These are phyloP conservation scores for Hymenoscyphus repandus DNA, from an alignment of 2,329 filamentous ascomycete genomes.

Conservation along the genomic window DNA sequence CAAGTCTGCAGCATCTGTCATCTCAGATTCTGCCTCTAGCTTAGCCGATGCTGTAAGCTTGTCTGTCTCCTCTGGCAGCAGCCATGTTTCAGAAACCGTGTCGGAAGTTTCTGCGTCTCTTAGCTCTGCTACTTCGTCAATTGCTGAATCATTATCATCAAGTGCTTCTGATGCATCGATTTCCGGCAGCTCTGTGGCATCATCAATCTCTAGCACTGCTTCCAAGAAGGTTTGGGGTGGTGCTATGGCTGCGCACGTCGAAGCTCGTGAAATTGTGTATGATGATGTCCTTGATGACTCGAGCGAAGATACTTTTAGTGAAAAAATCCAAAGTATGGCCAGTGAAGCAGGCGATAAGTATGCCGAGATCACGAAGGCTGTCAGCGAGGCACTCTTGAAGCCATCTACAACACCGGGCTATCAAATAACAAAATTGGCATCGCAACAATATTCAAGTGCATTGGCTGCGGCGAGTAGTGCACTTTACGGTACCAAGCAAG, in stretches of 20 bases:
- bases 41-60: constrained; percentile 22
- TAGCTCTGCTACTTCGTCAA: constrained; percentile 28
- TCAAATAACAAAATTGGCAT: constrained; percentile 47
- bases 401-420: constrained; percentile 37
- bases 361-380: constrained; percentile 47
- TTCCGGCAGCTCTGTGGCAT: constrained; percentile 23
- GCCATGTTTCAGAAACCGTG: constrained; percentile 12
- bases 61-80: constrained; percentile 19
- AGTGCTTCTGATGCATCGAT: constrained; percentile 26
- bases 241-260: constrained; percentile 36
- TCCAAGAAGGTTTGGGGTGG: constrained; percentile 44
- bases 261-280: constrained; percentile 43
- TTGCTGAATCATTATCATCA: constrained; percentile 31
- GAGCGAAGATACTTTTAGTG: constrained; percentile 41
- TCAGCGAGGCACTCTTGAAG: constrained; percentile 49
- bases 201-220: constrained; percentile 25
- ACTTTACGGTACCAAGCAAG: constrained; percentile 44
- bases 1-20: constrained; percentile 23
- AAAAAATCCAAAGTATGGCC: constrained; percentile 45
- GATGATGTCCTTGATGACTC: constrained; percentile 43
- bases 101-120: constrained; percentile 22
- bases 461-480: constrained; percentile 51
- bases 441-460: constrained; percentile 51
- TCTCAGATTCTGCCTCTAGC: constrained; percentile 23
- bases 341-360: constrained; percentile 48